Evolutionary conservation across 345 rosid genomes (phyloP).

Genomic region (Eucalyptus regnans): DNA sequence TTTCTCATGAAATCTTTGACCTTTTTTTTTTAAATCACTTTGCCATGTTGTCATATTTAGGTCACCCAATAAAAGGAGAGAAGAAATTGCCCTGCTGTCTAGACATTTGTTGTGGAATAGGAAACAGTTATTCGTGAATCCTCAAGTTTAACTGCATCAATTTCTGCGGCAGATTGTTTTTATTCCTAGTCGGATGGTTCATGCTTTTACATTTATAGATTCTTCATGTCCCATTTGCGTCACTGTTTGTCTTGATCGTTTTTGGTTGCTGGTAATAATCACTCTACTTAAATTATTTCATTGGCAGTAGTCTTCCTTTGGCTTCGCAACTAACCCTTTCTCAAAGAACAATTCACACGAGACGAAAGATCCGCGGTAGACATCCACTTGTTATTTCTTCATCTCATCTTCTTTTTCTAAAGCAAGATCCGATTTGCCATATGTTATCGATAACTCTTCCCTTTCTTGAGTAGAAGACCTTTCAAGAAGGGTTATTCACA

Average conservation of each 20-base stretch:
- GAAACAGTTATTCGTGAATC: neutral
- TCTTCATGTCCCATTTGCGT: neutral
- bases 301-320: no score
- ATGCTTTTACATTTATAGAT: neutral
- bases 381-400: neutral
- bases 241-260: neutral
- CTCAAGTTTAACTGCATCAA: neutral
- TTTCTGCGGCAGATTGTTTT: neutral
- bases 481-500: no score
- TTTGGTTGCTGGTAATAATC: neutral
- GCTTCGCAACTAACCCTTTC: neutral
- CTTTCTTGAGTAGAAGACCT: no score
- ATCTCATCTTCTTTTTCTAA: no score
- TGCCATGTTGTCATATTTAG: neutral
- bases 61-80: neutral
- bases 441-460: no score
- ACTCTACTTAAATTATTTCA: neutral
- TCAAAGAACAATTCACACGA: neutral
- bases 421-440: no score
- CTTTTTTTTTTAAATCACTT: neutral
- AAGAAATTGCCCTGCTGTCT: neutral
- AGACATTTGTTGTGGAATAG: neutral
- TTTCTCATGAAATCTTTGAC: neutral
- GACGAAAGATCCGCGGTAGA: neutral
- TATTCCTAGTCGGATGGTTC: neutral